These are phyloP conservation scores for Lobosporangium transversale DNA, from an alignment of 192 early-diverging fungal genomes.

Conservation along the genomic window DNA sequence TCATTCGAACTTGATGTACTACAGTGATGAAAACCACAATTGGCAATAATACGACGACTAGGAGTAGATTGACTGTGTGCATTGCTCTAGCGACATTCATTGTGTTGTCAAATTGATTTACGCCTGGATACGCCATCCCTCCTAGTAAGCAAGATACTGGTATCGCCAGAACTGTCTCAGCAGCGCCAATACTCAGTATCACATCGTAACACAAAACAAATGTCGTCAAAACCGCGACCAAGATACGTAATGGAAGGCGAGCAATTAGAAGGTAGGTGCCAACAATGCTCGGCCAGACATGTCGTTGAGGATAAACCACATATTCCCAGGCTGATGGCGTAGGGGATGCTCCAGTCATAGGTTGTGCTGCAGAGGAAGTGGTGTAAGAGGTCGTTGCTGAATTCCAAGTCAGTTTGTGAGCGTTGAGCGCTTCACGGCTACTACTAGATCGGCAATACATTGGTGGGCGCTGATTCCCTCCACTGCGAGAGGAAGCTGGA, in stretches of 20 bases:
- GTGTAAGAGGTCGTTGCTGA: constrained; percentile 50
- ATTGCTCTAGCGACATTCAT: constrained; percentile 53
- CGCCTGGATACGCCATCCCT: constrained; percentile 33
- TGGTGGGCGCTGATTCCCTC: constrained; percentile 7
- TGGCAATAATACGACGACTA: constrained; percentile 36
- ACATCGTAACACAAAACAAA: constrained; percentile 47
- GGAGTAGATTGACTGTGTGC: constrained; percentile 47
- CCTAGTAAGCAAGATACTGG: constrained; percentile 42
- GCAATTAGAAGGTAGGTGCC: constrained; percentile 36
- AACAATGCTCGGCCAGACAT: constrained; percentile 32
- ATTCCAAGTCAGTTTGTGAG: constrained; percentile 46
- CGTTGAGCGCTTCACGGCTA: constrained; percentile 4
- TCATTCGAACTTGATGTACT: constrained; percentile 45
- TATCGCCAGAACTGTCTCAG: constrained; percentile 34
- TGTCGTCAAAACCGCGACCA: constrained; percentile 43
- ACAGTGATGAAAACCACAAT: constrained; percentile 34
- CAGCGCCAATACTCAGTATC: constrained; percentile 37
- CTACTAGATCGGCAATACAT: constrained; percentile 19
- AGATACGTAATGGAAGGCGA: constrained; percentile 40
- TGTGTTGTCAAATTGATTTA: constrained; percentile 45
- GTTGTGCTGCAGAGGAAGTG: constrained; percentile 33
- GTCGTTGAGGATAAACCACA: constrained; percentile 34
- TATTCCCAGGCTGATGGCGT: constrained; percentile 49
- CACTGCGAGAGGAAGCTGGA: constrained; percentile 2
- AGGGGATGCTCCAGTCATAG: constrained; percentile 39